Conservation (phyloP, 345 rosid genomes). For the Leavenworthia alabamica region DNA sequence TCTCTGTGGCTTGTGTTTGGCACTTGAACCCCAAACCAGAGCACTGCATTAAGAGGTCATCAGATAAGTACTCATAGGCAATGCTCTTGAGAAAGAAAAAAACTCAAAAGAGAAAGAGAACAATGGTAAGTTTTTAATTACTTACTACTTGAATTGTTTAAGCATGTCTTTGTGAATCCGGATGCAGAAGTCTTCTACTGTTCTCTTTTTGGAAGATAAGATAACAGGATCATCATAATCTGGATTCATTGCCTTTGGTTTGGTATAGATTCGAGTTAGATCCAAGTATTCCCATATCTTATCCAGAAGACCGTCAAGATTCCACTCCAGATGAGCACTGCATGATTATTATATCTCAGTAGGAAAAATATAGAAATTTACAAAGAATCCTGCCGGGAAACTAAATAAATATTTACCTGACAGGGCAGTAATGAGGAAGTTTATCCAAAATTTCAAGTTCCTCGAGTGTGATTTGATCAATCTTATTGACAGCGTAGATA, state of each 20-base stretch:
- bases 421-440: constrained; percentile 95
- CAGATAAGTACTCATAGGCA: not conserved
- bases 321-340: constrained; percentile 98
- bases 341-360: not conserved
- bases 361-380: not conserved
- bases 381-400: not conserved
- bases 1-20: constrained; percentile 96
- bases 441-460: constrained; percentile 94
- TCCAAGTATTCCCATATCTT: constrained; percentile 92
- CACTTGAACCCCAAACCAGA: constrained; percentile 97
- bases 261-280: constrained; percentile 87
- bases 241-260: constrained; percentile 95
- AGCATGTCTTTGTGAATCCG: constrained; percentile 92
- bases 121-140: not conserved
- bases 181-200: constrained; percentile 82
- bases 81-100: not conserved
- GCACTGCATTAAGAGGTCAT: constrained; percentile 46
- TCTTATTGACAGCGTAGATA: constrained; percentile 90
- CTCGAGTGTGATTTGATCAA: constrained; percentile 91
- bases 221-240: constrained; percentile 97
- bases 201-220: constrained; percentile 76
- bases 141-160: constrained; percentile 94
- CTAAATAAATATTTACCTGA: constrained; percentile 46
- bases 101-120: not conserved
- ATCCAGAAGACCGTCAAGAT: constrained; percentile 85